Percentiles rank a stretch among this genome's conserved stretches.
phyloP scores from a whole-genome alignment of 352 stramenopile genomes.

The Phytopythium ostracodes region DNA sequence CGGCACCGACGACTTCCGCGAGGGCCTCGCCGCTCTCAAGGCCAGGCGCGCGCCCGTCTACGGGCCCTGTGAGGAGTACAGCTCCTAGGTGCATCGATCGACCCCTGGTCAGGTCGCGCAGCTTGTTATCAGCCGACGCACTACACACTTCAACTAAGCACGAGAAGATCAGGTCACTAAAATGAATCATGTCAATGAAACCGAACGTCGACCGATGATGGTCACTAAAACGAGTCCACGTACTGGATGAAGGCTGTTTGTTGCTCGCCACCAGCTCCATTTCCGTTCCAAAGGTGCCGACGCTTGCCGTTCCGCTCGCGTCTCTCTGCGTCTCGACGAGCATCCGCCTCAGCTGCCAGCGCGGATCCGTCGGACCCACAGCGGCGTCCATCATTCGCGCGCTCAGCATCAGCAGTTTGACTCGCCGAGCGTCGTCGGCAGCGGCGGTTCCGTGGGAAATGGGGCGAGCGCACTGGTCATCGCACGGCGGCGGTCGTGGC shows the following conservation, averaged over 20 bases:
- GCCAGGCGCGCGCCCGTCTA: conserved; percentile 67
- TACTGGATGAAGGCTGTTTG: not conserved
- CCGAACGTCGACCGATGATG: not conserved
- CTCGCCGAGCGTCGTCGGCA: not conserved
- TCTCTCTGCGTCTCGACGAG: not conserved
- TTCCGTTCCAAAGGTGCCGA: not conserved
- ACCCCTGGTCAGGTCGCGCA: not conserved
- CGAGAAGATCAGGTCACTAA: conserved; percentile 1
- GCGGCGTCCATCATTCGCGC: not conserved
- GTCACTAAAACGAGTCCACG: not conserved
- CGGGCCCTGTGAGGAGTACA: conserved; percentile 35
- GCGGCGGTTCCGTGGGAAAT: not conserved
- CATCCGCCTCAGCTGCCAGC: not conserved
- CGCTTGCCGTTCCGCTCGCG: not conserved
- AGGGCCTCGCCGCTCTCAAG: conserved; percentile 70
- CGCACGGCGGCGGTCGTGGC: conserved; percentile 14
- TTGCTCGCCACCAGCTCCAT: not conserved
- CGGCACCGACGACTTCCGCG: conserved; percentile 65
- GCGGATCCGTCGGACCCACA: not conserved
- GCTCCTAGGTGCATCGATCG: conserved; percentile 7
- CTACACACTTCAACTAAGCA: not conserved
- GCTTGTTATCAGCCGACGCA: not conserved
- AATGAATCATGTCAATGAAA: not conserved
- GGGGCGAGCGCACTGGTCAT: conserved; percentile 16
- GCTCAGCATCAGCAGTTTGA: not conserved